Base-by-base conservation (phyloP, 768 basidiomycete genomes). In the Boletus reticulatus region DNA sequence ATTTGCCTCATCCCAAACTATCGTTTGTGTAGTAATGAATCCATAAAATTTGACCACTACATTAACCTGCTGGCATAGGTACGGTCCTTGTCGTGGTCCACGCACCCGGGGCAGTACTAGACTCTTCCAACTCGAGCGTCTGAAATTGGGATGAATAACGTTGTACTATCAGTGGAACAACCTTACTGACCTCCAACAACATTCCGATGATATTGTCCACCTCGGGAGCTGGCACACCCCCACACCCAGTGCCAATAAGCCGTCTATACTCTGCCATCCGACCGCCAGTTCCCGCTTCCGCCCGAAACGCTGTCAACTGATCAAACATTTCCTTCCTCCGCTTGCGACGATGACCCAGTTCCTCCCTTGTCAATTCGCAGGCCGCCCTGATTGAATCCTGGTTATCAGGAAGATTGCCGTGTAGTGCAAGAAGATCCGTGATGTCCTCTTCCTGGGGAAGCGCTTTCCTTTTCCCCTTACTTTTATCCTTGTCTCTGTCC, bases 191-290 rank as follows among this genome's bases (percentile, higher is more conserved):
- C 83, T 96, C 92, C 17, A 94, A 78, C 41, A 98, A 73, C 79
- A 90, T 88, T 24, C 84, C 84, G 56, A 97, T 78, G 6, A 94
- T 87, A 56, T 83, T 82, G 64, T 98, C 95, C 37, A 98, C 89
- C 58, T 98, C 94, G n/a, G 84, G 78, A 2, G 89, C 84, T 4
- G 88, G 82, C 31, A 94, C 81, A 0, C 92, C 89, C 22, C 93
- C 93, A 73, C 92, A 96, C 0, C 92, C 94, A 16, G 92, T 87
- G 32, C 89, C 88, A 63, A 99, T 94, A 49, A 99, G 72, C 58
- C 87, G 79, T 62, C 94, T 78, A 70, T 98, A 99, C 61, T 95
- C 89, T 6, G 82, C 79, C 85, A 98, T 95, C 58, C 87, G 80
- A 39, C 90, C 92, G 31, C 88, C 85, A 1, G 94, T 97, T 6